phyloP scores from a whole-genome alignment of 495 filamentous ascomycete species.

The Podospora tetraspora region DNA sequence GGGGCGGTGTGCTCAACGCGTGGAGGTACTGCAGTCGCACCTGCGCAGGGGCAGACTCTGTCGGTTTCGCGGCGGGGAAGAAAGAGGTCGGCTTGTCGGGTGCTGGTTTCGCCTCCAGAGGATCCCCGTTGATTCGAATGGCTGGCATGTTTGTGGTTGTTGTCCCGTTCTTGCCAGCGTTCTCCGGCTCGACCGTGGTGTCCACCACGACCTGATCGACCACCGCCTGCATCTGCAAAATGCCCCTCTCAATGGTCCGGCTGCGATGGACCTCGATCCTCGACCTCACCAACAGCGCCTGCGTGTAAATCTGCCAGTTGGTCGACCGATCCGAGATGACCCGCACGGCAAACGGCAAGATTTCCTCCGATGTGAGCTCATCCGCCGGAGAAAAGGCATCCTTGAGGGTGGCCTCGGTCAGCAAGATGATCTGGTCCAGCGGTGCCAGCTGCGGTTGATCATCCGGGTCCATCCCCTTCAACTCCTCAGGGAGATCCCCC shows the following conservation, averaged over 20 bases:
- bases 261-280: conserved; percentile 81
- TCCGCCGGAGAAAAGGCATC: conserved; percentile 77
- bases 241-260: conserved; percentile 78
- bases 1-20: conserved; percentile 70
- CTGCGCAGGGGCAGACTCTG: conserved; percentile 68
- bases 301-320: conserved; percentile 98
- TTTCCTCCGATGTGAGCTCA: conserved; percentile 85
- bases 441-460: conserved; percentile 78
- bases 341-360: conserved; percentile 80
- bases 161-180: neutral
- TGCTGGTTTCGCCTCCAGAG: neutral
- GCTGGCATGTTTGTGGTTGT: conserved; percentile 25
- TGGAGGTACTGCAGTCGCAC: conserved; percentile 80
- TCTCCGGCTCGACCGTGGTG: conserved; percentile 48
- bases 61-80: conserved; percentile 68
- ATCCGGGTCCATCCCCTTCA: conserved; percentile 64
- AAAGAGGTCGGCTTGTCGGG: conserved; percentile 60
- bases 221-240: conserved; percentile 91
- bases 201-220: conserved; percentile 95
- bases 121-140: conserved; percentile 34
- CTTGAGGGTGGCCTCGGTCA: conserved; percentile 80
- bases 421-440: conserved; percentile 76
- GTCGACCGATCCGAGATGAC: conserved; percentile 84
- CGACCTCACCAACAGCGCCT: conserved; percentile 80
- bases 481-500: conserved; percentile 49